Evolutionary conservation across 345 rosid species (phyloP), one percentile per base, ranked within the genome.

Genomic region (Euphorbia lathyris): DNA sequence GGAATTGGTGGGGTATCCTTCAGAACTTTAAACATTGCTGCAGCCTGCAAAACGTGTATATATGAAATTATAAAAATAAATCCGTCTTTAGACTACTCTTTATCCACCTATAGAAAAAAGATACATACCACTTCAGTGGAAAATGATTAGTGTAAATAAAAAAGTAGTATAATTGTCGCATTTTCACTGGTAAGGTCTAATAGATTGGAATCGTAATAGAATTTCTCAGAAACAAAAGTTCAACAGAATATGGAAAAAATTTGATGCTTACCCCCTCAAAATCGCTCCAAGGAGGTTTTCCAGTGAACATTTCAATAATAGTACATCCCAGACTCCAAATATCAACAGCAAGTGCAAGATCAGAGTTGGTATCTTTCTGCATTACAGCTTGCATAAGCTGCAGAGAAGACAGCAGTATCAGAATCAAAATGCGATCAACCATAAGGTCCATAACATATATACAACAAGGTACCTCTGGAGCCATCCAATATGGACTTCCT

Each of bases 401-500:
- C 75, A 78, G 45, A 55, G 36, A 74, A 63, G 59, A 22, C 26
- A 19, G 72, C 45, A 3, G 25, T 32, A 20, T 83, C 71, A 83
- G 76, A 38, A 60, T 23, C 30, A 4, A 16, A 57, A 77, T 12
- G 5, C 51, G 12, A 45, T 17, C 19, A 70, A 65, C 3, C 8
- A 52, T 27, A 34, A 19, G 52, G 27, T 59, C 20, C 36, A 58
- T 45, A 19, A 50, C 5, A 0, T 62, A 76, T 58, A 61, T 66
- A 22, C 29, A 43, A 56, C 45, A 59, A 51, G 67, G 62, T 84
- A 95, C 99, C 97, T 95, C 99, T 65, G 99, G 99, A 76, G 97
- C 97, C 99, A 92, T 95, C 99, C 99, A 95, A 70, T 95, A 85
- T 16, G 99, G 99, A 67, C 97, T 95, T 80, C 99, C 97, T 72